Evolutionary conservation across 441 rosid genomes (phyloP).

Genomic region (Rhodomyrtus psidioides): DNA sequence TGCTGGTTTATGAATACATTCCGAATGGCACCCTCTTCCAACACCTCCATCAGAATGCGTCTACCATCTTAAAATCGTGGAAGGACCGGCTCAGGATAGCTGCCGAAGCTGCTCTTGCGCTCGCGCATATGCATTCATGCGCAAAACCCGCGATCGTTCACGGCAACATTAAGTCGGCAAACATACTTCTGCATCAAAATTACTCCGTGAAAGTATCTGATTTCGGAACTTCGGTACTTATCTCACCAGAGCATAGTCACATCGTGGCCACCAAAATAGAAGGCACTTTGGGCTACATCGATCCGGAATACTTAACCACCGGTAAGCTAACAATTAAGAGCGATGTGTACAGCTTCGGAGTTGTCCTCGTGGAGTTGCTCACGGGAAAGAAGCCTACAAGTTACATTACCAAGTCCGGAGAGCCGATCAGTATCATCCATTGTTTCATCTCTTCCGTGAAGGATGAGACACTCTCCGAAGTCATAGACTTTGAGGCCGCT

Average conservation of each 20-base stretch:
- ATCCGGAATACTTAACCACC: background rate
- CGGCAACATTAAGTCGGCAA: background rate
- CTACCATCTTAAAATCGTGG: background rate
- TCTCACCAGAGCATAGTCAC: background rate
- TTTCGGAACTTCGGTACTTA: background rate
- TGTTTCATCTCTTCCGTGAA: background rate
- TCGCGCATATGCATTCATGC: background rate
- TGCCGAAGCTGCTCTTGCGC: background rate
- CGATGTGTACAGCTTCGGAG: background rate
- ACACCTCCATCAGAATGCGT: fast-evolving
- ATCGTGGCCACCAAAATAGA: background rate
- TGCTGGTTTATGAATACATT: background rate
- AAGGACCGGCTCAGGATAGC: background rate
- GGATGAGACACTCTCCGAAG: fast-evolving
- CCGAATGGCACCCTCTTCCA: background rate
- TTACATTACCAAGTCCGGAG: fast-evolving
- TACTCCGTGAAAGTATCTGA: background rate
- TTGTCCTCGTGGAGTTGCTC: background rate
- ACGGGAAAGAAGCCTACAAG: fast-evolving
- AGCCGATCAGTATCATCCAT: background rate
- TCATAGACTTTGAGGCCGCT: background rate
- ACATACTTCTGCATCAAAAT: background rate
- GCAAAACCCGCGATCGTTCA: background rate
- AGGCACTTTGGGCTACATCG: background rate
- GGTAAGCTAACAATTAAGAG: background rate